Conservation (phyloP, 257 asterid genomes). For the Scutellaria barbata region DNA sequence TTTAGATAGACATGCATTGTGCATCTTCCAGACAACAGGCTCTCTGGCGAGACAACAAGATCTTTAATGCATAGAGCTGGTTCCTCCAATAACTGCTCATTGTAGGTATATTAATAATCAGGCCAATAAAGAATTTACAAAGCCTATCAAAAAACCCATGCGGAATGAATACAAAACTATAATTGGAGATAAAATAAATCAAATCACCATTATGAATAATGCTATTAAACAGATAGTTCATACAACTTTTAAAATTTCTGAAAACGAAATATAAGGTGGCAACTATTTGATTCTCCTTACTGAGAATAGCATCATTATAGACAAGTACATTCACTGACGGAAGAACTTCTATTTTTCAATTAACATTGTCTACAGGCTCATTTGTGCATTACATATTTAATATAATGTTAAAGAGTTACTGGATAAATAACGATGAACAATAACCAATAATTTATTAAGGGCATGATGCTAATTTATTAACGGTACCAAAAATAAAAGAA, state of each 20-base stretch:
- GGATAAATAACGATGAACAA: neutral
- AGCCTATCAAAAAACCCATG: slow-evolving; percentile 20
- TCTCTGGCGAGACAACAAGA: slow-evolving; percentile 53
- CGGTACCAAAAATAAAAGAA: slow-evolving; percentile 2
- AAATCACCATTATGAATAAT: neutral
- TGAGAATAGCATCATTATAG: neutral
- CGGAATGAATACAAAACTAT: slow-evolving; percentile 1
- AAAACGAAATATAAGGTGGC: neutral
- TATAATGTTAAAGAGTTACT: neutral
- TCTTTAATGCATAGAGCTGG: slow-evolving; percentile 61
- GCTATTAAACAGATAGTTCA: neutral
- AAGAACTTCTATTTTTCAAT: neutral
- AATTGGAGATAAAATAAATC: neutral
- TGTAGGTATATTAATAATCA: slow-evolving; percentile 22
- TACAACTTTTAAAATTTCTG: neutral
- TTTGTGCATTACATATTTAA: slow-evolving; percentile 8
- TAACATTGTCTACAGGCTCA: neutral
- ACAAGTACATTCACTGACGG: neutral
- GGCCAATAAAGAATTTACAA: slow-evolving; percentile 18
- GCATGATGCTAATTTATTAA: neutral
- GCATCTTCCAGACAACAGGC: slow-evolving; percentile 55
- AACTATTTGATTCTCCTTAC: slow-evolving; percentile 1
- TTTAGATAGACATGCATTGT: slow-evolving; percentile 52
- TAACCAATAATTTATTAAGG: neutral
- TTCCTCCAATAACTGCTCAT: slow-evolving; percentile 73